A percentile compares a stretch with the other conserved stretches of the same genome.
Evolutionary conservation across 352 stramenopile genomes (phyloP).

Genomic region (Phytophthora sansomeana): DNA sequence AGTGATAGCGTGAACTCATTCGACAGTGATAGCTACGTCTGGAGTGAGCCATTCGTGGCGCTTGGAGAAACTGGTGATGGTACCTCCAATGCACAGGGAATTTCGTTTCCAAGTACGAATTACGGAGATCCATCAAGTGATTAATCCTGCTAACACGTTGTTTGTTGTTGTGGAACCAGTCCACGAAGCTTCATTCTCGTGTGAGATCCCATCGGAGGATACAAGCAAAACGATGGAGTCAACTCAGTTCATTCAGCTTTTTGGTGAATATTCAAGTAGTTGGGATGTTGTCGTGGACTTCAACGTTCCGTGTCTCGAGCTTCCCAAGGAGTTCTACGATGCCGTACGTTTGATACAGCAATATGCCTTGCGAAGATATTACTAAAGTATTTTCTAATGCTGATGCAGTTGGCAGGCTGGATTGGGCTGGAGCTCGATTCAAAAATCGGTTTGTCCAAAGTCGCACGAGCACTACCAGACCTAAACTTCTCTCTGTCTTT

Average conservation of each 20-base stretch:
- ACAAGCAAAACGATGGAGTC: neutral
- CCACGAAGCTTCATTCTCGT: slow-evolving; percentile 49
- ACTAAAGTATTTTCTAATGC: slow-evolving; percentile 3
- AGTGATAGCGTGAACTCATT: slow-evolving; percentile 8
- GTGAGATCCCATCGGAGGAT: slow-evolving; percentile 2
- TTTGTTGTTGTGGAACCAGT: slow-evolving; percentile 32
- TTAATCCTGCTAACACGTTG: neutral
- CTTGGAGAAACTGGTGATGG: slow-evolving; percentile 41
- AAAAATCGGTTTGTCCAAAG: slow-evolving; percentile 53
- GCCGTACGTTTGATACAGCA: slow-evolving; percentile 33
- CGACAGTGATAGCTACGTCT: slow-evolving; percentile 35
- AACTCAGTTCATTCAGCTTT: slow-evolving; percentile 31
- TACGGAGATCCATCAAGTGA: neutral
- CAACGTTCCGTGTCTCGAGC: slow-evolving; percentile 61
- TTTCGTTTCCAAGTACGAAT: slow-evolving; percentile 62
- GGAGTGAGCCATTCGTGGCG: slow-evolving; percentile 61
- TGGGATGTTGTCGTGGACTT: slow-evolving; percentile 73
- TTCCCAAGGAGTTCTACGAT: slow-evolving; percentile 73
- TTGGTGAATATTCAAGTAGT: slow-evolving; percentile 62
- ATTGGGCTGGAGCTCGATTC: slow-evolving; percentile 55
- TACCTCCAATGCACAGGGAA: slow-evolving; percentile 43
- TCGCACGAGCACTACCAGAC: slow-evolving; percentile 41
- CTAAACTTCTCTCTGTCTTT: slow-evolving; percentile 62
- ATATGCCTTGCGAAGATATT: too few relatives aligned
- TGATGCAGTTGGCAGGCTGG: slow-evolving; percentile 59